phyloP scores from a whole-genome alignment of 2,329 filamentous ascomycete genomes.

The Periconia sp. region DNA sequence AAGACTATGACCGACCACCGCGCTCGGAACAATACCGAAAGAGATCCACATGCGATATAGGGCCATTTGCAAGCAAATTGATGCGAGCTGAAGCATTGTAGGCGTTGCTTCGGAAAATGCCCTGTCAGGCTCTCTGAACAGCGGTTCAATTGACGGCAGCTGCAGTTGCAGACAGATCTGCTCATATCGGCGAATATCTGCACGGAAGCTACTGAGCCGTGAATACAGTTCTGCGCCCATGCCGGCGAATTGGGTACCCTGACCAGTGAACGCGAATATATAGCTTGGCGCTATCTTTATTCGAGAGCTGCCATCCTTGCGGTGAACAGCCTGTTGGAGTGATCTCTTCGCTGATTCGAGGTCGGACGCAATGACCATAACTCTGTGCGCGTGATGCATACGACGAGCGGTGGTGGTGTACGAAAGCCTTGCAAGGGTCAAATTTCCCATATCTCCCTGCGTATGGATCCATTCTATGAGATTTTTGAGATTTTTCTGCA shows the following conservation, averaged over 20 bases:
- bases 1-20: slow-evolving; percentile 37
- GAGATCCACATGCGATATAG: slow-evolving; percentile 19
- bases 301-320: no score
- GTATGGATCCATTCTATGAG: slow-evolving; percentile 11
- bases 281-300: slow-evolving; percentile 8
- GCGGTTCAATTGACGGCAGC: slow-evolving; percentile 35
- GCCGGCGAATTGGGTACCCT: slow-evolving; percentile 36
- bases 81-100: slow-evolving; percentile 45
- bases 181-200: slow-evolving; percentile 38
- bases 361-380: slow-evolving; percentile 8
- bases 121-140: slow-evolving; percentile 11
- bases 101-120: slow-evolving; percentile 9
- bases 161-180: slow-evolving; percentile 31
- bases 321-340: slow-evolving; percentile 1
- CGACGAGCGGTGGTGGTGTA: slow-evolving; percentile 34
- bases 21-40: slow-evolving; percentile 16
- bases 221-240: slow-evolving; percentile 24
- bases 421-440: slow-evolving; percentile 17
- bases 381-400: slow-evolving; percentile 26
- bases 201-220: slow-evolving; percentile 31
- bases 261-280: slow-evolving; percentile 49
- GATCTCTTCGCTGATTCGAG: slow-evolving; percentile 8
- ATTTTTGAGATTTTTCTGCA: slow-evolving; percentile 1
- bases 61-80: slow-evolving; percentile 49
- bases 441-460: no score